Evolutionary conservation across 1,139 yeast genomes (phyloP).

Genomic region (Spencermartinsiella ligniputridi): DNA sequence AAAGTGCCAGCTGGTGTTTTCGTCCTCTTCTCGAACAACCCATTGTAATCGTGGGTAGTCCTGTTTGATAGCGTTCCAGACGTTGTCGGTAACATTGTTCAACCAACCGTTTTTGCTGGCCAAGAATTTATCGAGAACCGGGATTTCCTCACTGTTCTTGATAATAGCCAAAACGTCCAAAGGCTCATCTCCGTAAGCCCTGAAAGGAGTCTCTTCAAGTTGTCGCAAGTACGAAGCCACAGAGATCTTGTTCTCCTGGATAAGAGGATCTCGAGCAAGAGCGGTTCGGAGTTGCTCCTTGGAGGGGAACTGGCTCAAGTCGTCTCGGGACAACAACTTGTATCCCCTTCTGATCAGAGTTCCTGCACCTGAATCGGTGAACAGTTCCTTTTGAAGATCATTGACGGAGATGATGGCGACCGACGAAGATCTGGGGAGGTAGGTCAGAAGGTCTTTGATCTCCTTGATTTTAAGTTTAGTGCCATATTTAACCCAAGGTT

Average conservation of each 20-base stretch:
- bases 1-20: constrained; percentile 89
- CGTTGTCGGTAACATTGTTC: constrained; percentile 92
- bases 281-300: constrained; percentile 75
- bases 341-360: constrained; percentile 97
- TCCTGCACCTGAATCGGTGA: constrained; percentile 99
- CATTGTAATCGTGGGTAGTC: constrained; percentile 75
- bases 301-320: constrained; percentile 63
- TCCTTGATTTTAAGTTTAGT: constrained; percentile 95
- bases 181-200: constrained; percentile 93
- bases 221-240: constrained; percentile 80
- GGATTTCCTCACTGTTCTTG: constrained; percentile 42
- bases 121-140: constrained; percentile 82
- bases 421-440: constrained; percentile 92
- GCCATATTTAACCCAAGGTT: constrained; percentile 98
- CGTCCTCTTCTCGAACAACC: constrained; percentile 87
- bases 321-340: constrained; percentile 65
- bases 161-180: constrained; percentile 91
- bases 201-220: constrained; percentile 59
- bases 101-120: constrained; percentile 94
- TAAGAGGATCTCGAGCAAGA: constrained; percentile 70
- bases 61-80: constrained; percentile 75
- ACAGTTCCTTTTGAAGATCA: constrained; percentile 92
- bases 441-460: constrained; percentile 88
- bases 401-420: constrained; percentile 95
- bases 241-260: constrained; percentile 62